Evolutionary conservation across 345 rosid genomes (phyloP).

Genomic region (Sonneratia alba): DNA sequence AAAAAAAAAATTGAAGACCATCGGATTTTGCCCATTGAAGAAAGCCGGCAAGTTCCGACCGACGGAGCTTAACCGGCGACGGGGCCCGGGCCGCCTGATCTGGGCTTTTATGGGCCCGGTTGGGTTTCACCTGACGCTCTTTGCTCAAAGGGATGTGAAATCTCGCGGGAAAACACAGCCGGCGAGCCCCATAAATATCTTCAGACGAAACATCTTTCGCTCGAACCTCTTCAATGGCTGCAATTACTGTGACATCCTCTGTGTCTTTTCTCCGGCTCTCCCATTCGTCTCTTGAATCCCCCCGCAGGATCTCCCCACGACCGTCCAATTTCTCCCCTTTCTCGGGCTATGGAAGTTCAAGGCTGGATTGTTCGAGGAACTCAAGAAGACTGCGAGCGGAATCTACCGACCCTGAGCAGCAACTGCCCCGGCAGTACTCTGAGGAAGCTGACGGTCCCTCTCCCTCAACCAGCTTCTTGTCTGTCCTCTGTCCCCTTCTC

Average conservation of each 20-base stretch:
- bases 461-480: slow-evolving; percentile 48
- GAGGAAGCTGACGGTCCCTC: neutral
- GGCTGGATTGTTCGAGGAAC: too few relatives aligned
- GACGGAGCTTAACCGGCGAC: too few relatives aligned
- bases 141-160: neutral
- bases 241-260: neutral
- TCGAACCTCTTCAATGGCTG: neutral
- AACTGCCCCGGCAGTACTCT: neutral
- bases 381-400: neutral
- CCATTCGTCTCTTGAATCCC: neutral
- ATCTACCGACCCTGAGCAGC: slow-evolving; percentile 7
- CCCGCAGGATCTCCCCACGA: neutral
- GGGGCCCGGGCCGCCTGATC: too few relatives aligned
- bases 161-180: neutral
- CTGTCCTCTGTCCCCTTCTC: slow-evolving; percentile 72
- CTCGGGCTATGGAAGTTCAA: neutral
- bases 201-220: neutral
- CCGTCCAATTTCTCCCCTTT: slow-evolving; percentile 3
- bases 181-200: neutral
- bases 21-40: too few relatives aligned
- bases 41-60: too few relatives aligned
- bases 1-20: too few relatives aligned
- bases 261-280: slow-evolving; percentile 1
- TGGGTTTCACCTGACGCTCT: too few relatives aligned
- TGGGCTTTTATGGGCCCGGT: too few relatives aligned